A percentile compares a stretch with the other conserved stretches of the same genome.
Evolutionary conservation across 163 green algal genomes (phyloP).

Genomic region (Chloromonas sp.): DNA sequence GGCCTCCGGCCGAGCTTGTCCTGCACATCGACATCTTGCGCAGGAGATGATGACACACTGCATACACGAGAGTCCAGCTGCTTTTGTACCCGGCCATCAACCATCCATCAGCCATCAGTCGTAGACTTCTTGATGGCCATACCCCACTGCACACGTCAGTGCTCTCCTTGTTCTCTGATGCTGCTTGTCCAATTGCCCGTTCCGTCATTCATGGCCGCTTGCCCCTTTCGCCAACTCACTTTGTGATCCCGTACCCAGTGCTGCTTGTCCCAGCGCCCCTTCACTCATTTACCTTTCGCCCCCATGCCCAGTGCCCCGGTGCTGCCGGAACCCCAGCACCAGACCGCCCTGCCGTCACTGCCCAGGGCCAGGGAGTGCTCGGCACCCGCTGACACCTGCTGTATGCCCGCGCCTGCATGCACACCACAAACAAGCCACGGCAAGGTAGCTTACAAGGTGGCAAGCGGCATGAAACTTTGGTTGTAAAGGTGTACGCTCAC

Average conservation of each 20-base stretch:
- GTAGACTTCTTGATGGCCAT: too few relatives aligned
- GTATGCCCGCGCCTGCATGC: constrained; percentile 9
- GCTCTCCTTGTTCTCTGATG: too few relatives aligned
- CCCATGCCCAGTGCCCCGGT: background rate
- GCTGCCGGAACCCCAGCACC: background rate
- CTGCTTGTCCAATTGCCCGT: background rate
- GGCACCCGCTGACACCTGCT: constrained; percentile 1
- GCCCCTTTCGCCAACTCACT: background rate
- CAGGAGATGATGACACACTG: too few relatives aligned
- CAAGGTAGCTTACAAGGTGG: background rate
- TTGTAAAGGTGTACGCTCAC: too few relatives aligned
- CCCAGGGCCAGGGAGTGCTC: constrained; percentile 13
- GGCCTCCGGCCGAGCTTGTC: background rate
- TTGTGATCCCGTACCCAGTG: background rate
- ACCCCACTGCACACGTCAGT: too few relatives aligned
- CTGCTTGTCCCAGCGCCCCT: too few relatives aligned
- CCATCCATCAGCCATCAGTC: too few relatives aligned
- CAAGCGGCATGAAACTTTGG: too few relatives aligned
- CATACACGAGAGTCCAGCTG: too few relatives aligned
- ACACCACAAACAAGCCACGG: background rate
- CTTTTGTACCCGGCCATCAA: too few relatives aligned
- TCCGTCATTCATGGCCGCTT: background rate
- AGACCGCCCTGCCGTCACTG: background rate
- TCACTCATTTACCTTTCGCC: background rate
- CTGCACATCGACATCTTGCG: too few relatives aligned